Conservation (phyloP, 164 flowering plant genomes). For the Vitis rupestris region DNA sequence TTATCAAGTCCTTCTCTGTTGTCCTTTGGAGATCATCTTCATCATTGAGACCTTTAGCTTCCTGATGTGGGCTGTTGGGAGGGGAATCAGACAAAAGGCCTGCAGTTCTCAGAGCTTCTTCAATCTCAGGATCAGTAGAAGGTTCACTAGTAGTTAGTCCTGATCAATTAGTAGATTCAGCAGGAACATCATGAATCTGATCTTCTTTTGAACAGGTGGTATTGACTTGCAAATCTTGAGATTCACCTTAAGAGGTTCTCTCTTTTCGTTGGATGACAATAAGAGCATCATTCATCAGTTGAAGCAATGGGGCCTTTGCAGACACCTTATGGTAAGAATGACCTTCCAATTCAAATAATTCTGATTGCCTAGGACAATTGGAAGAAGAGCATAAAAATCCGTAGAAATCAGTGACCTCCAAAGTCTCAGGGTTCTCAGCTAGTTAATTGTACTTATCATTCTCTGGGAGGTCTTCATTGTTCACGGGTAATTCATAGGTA, state of each 20-base stretch:
- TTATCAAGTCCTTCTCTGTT: slow-evolving; percentile 42
- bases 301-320: slow-evolving; percentile 29
- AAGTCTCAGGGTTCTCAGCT: slow-evolving; percentile 53
- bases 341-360: slow-evolving; percentile 46
- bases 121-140: too few species aligned
- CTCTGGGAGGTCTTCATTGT: slow-evolving; percentile 21
- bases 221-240: slow-evolving; percentile 48
- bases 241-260: too few species aligned
- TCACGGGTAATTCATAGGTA: too few species aligned
- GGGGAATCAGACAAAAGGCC: slow-evolving; percentile 25
- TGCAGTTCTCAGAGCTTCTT: too few species aligned
- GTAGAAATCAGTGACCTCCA: slow-evolving; percentile 49
- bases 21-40: slow-evolving; percentile 16
- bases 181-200: slow-evolving; percentile 39
- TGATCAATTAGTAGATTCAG: background rate
- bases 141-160: too few species aligned
- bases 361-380: slow-evolving; percentile 50
- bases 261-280: too few species aligned
- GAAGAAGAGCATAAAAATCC: slow-evolving; percentile 57
- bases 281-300: too few species aligned
- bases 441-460: slow-evolving; percentile 47
- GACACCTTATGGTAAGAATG: slow-evolving; percentile 54
- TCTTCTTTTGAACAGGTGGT: slow-evolving; percentile 28
- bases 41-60: slow-evolving; percentile 18
- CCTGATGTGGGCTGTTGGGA: slow-evolving; percentile 57